A percentile compares a stretch with the other conserved stretches of the same genome.
Conservation (phyloP, 2,329 filamentous ascomycete species). For the Colletotrichum sojae region DNA sequence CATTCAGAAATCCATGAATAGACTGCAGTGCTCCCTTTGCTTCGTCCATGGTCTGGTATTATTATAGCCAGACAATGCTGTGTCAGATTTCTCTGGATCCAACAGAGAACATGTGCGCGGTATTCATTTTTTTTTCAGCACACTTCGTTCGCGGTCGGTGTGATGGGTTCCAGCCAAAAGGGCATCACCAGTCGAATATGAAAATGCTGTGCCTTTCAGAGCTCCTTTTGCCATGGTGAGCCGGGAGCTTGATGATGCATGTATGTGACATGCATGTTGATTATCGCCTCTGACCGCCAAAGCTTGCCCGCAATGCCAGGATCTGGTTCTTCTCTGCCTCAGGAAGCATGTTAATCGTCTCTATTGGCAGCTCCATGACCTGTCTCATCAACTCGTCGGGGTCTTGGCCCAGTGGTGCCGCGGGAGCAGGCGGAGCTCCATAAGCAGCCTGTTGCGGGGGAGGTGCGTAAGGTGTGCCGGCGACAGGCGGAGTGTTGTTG, state of each 20-base stretch:
- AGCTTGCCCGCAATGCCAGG: constrained; percentile 78
- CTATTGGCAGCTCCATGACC: constrained; percentile 84
- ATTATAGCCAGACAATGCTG: not conserved
- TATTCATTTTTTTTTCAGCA: not conserved
- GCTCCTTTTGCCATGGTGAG: not conserved
- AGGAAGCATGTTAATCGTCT: constrained; percentile 84
- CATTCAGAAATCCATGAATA: not conserved
- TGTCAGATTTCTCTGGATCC: not conserved
- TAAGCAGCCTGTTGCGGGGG: constrained; percentile 57
- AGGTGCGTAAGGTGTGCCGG: constrained; percentile 61
- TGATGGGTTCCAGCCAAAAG: not conserved
- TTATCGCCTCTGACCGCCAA: constrained; percentile 60
- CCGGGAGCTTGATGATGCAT: not conserved
- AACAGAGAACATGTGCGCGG: not conserved
- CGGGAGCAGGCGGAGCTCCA: constrained; percentile 46
- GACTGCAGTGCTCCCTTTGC: constrained; percentile 5
- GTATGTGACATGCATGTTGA: not conserved
- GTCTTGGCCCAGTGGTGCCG: constrained; percentile 62
- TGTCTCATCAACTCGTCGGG: constrained; percentile 84
- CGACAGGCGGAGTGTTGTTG: constrained; percentile 65
- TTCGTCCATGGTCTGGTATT: not conserved
- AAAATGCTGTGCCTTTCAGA: not conserved
- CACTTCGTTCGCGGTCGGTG: not conserved
- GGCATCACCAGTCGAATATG: not conserved
- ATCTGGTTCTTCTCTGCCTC: constrained; percentile 85